Evolutionary conservation across 441 rosid genomes (phyloP).

Genomic region (Bocquillonia castaneifolia): DNA sequence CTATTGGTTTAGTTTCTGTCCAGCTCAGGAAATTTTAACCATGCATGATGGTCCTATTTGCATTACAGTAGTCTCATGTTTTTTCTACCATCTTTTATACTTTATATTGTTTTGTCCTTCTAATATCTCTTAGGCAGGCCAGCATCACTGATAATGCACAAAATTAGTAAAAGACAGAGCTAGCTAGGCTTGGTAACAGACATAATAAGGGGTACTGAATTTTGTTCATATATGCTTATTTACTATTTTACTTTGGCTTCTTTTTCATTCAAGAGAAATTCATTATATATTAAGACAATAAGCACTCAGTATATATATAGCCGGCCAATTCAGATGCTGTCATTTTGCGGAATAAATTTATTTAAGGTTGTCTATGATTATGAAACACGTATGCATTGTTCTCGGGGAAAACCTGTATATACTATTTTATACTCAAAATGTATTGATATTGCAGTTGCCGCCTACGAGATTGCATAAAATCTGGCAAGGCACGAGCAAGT

Average conservation of each 20-base stretch:
- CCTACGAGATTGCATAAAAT: neutral
- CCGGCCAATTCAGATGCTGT: slow-evolving; percentile 14
- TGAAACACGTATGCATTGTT: neutral
- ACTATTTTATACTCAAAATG: slow-evolving; percentile 1
- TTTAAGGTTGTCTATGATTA: neutral
- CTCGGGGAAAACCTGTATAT: slow-evolving; percentile 4
- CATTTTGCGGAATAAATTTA: neutral
- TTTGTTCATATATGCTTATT: no score
- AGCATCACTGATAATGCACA: neutral
- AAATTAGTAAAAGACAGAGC: no score
- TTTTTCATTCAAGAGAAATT: neutral
- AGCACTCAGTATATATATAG: no score
- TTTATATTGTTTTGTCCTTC: neutral
- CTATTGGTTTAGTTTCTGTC: slow-evolving; percentile 1
- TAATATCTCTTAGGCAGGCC: neutral
- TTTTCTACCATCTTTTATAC: neutral
- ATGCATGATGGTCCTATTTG: slow-evolving; percentile 15
- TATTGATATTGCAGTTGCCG: no score
- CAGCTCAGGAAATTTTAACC: slow-evolving; percentile 15
- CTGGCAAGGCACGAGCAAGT: no score
- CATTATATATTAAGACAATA: no score
- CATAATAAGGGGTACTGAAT: no score
- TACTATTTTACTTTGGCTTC: neutral
- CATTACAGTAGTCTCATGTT: slow-evolving; percentile 7
- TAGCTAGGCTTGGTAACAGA: no score